Evolutionary conservation across 768 basidiomycete genomes (phyloP).

Genomic region (Boletus huronensis): DNA sequence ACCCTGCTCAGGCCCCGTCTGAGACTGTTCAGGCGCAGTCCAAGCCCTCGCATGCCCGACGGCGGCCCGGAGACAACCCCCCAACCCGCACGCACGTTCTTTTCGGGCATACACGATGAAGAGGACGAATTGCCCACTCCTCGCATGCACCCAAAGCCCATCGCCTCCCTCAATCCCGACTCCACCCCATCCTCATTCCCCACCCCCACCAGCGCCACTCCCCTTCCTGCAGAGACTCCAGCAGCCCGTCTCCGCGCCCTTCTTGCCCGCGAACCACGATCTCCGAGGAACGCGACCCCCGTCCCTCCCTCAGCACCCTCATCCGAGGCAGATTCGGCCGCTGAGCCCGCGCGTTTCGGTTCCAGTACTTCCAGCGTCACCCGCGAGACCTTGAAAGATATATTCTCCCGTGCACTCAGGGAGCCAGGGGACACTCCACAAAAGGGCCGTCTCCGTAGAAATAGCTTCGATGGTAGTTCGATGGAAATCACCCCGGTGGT

Average conservation of each 20-base stretch:
- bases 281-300: slow-evolving; percentile 30
- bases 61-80: slow-evolving; percentile 18
- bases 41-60: slow-evolving; percentile 9
- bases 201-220: slow-evolving; percentile 6
- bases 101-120: slow-evolving; percentile 17
- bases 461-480: slow-evolving; percentile 59
- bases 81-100: slow-evolving; percentile 14
- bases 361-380: slow-evolving; percentile 43
- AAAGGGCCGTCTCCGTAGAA: slow-evolving; percentile 49
- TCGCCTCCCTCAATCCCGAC: slow-evolving; percentile 14
- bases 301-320: slow-evolving; percentile 20
- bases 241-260: slow-evolving; percentile 64
- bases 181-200: neutral
- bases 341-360: slow-evolving; percentile 16
- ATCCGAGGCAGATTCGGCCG: slow-evolving; percentile 28
- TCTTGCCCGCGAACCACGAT: slow-evolving; percentile 47
- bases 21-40: slow-evolving; percentile 8
- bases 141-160: slow-evolving; percentile 21
- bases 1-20: slow-evolving; percentile 7
- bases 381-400: slow-evolving; percentile 56
- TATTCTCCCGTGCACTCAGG: slow-evolving; percentile 64
- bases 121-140: slow-evolving; percentile 33
- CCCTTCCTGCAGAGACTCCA: slow-evolving; percentile 40
- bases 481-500: slow-evolving; percentile 52
- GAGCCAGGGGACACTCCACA: slow-evolving; percentile 64